These are phyloP conservation scores for Botryotinia globosa DNA, from an alignment of 2,329 filamentous ascomycete genomes.

Conservation along the genomic window DNA sequence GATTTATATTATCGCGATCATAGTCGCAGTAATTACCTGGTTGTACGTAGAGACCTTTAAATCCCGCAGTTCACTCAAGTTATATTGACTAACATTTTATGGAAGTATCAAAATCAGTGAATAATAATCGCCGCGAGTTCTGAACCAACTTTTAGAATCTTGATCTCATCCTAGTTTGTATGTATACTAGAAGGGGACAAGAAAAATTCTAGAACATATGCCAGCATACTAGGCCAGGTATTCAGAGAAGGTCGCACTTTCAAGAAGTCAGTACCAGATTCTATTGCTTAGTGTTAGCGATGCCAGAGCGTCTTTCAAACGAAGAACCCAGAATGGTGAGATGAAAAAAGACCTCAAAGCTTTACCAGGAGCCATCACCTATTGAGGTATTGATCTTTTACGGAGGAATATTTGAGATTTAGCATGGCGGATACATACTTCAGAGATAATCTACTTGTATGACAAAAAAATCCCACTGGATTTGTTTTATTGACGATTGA, in stretches of 20 bases:
- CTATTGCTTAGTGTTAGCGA: not conserved
- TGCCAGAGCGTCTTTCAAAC: not conserved
- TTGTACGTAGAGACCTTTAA: not conserved
- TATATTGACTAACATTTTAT: not conserved
- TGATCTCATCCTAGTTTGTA: accelerated
- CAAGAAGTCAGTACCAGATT: not conserved
- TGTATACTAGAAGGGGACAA: not conserved
- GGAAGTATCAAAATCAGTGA: not conserved
- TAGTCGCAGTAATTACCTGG: not conserved
- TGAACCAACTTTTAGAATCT: not conserved
- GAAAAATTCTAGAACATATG: not conserved
- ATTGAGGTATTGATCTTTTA: not conserved
- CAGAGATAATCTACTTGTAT: too few species aligned
- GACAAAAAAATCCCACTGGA: not conserved
- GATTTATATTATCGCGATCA: not conserved
- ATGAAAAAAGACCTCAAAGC: not conserved
- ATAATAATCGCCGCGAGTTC: not conserved
- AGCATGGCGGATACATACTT: not conserved
- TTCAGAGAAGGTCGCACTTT: not conserved
- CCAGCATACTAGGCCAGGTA: not conserved
- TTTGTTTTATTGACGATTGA: not conserved
- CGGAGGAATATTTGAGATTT: accelerated
- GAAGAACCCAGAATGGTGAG: not conserved
- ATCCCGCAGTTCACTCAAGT: not conserved
- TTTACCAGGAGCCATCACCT: not conserved